These are phyloP conservation scores for Gossypium rotundifolium DNA, from an alignment of 345 rosid species.

Conservation along the genomic window DNA sequence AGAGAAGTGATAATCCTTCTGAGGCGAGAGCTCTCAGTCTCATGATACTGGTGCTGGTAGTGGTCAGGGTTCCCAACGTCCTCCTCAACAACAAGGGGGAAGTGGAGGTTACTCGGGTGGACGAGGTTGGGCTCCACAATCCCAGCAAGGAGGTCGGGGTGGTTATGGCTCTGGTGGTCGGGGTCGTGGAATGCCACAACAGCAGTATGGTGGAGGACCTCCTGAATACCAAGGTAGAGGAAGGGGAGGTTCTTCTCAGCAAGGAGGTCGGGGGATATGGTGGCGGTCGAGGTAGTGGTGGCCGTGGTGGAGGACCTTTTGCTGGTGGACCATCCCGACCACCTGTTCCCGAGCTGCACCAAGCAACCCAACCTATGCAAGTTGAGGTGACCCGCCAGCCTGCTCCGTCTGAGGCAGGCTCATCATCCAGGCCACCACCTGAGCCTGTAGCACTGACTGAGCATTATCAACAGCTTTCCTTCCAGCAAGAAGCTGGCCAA, in stretches of 20 bases:
- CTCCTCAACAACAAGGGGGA: slow-evolving; percentile 35
- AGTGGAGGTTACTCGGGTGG: slow-evolving; percentile 42
- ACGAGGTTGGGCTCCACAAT: slow-evolving; percentile 49
- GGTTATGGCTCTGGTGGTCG: slow-evolving; percentile 48
- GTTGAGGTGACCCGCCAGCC: slow-evolving; percentile 57
- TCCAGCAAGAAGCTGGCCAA: slow-evolving; percentile 55
- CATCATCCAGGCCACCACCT: slow-evolving; percentile 38
- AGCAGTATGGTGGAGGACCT: slow-evolving; percentile 51
- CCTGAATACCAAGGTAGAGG: slow-evolving; percentile 39
- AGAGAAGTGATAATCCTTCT: slow-evolving; percentile 44
- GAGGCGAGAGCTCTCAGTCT: slow-evolving; percentile 67
- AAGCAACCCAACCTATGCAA: slow-evolving; percentile 68
- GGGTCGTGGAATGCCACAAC: slow-evolving; percentile 27
- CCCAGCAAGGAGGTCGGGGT: slow-evolving; percentile 62
- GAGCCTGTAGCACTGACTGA: slow-evolving; percentile 35
- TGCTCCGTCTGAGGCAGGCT: slow-evolving; percentile 43
- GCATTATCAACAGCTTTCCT: slow-evolving; percentile 47
- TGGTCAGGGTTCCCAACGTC: slow-evolving; percentile 51
- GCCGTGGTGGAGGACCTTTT: slow-evolving; percentile 56
- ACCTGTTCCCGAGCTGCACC: slow-evolving; percentile 93
- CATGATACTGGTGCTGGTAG: slow-evolving; percentile 39
- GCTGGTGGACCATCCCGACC: slow-evolving; percentile 54
- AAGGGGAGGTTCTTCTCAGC: slow-evolving; percentile 62
- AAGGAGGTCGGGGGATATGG: slow-evolving; percentile 59
- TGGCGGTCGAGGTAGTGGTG: slow-evolving; percentile 31